Evolutionary conservation across 371 early-diverging fungal species (phyloP).

Genomic region (Haplosporangium sp.): DNA sequence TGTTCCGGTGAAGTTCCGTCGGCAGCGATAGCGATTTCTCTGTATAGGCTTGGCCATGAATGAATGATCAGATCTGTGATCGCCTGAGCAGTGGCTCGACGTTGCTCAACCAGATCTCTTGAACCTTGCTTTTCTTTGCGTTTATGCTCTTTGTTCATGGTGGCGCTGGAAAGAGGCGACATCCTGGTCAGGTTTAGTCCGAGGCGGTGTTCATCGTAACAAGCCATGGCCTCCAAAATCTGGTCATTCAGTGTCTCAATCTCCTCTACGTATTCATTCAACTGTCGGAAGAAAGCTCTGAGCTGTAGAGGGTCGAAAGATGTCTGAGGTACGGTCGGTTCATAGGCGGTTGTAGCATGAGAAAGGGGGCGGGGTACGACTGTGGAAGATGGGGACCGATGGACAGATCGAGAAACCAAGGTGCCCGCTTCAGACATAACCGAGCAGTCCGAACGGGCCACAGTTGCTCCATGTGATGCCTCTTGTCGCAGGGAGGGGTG

Average conservation of each 20-base stretch:
- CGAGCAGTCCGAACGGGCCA: not conserved
- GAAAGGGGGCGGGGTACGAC: not conserved
- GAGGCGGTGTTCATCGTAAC: not conserved
- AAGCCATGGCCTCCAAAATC: constrained; percentile 28
- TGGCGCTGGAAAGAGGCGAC: no score
- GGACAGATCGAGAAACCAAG: not conserved
- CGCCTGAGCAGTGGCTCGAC: constrained; percentile 8
- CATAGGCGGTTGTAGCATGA: not conserved
- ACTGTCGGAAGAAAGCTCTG: constrained; percentile 12
- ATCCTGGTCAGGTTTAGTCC: not conserved
- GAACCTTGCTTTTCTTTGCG: not conserved
- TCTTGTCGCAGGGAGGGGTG: no score
- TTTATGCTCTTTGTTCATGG: not conserved
- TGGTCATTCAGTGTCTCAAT: constrained; percentile 30
- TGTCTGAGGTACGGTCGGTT: not conserved
- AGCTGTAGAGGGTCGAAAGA: constrained; percentile 22
- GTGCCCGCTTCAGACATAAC: not conserved
- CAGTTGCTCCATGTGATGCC: not conserved
- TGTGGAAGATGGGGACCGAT: not conserved
- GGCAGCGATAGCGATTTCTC: not conserved
- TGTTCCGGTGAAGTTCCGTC: no score
- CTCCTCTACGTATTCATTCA: constrained; percentile 15
- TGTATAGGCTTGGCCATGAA: constrained; percentile 10
- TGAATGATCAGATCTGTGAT: constrained; percentile 9
- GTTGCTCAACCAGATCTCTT: constrained; percentile 15